These are phyloP conservation scores for Camellia lanceoleosa DNA, from an alignment of 148 eudicot species.

Conservation along the genomic window DNA sequence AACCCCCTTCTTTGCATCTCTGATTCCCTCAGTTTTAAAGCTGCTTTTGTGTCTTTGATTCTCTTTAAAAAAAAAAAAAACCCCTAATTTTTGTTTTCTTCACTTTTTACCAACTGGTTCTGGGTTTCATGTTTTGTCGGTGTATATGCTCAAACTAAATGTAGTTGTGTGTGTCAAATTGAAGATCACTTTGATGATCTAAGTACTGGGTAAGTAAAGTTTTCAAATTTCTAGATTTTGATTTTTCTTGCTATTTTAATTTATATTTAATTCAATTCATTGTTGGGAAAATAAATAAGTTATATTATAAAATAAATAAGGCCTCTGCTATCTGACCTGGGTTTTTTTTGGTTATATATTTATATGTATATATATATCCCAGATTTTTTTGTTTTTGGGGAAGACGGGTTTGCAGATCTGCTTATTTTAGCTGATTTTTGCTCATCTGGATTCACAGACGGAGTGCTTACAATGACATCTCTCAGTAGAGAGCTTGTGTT, in stretches of 20 bases:
- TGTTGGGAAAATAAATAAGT: not conserved
- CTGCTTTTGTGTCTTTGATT: conserved; percentile 25
- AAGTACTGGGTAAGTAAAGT: conserved; percentile 10
- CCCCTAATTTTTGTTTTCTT: conserved; percentile 19
- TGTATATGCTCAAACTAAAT: not conserved
- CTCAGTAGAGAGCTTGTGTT: conserved; percentile 90
- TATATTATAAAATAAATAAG: not conserved
- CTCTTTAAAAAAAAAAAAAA: not conserved
- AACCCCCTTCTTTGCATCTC: conserved; percentile 20
- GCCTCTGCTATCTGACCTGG: not conserved
- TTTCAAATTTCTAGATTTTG: not conserved
- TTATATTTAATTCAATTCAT: not conserved
- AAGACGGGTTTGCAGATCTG: conserved; percentile 46
- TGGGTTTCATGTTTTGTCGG: not conserved
- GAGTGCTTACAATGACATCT: conserved; percentile 59
- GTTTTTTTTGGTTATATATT: not conserved
- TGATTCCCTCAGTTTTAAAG: conserved; percentile 29
- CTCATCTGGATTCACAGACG: conserved; percentile 26
- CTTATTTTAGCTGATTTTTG: conserved; percentile 23
- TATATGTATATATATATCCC: not conserved
- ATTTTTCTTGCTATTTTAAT: not conserved
- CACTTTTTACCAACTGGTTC: not conserved
- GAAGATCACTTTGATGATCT: conserved; percentile 21
- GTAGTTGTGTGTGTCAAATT: conserved; percentile 7
- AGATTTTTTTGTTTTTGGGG: conserved; percentile 13